Evolutionary conservation across 164 flowering plant species (phyloP).

Genomic region (Aristolochia fimbriata): DNA sequence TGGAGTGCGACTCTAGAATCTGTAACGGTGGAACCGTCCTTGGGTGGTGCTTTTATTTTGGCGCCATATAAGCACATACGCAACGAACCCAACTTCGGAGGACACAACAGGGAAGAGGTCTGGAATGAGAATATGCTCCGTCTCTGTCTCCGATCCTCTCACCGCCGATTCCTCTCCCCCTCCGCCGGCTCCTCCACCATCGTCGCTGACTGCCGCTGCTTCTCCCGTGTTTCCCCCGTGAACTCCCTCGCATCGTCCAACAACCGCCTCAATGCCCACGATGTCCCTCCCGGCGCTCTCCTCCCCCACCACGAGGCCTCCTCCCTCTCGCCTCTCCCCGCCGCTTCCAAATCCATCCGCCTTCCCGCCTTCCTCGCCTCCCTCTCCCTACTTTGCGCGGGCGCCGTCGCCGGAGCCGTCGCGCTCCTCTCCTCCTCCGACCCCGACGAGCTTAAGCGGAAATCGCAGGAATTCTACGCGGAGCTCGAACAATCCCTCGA

Average conservation of each 20-base stretch:
- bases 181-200: too few relatives aligned
- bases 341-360: constrained; percentile 25
- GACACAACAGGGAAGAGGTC: too few relatives aligned
- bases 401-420: constrained; percentile 2
- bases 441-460: constrained; percentile 3
- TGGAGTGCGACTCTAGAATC: too few relatives aligned
- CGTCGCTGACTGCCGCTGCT: neutral
- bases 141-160: neutral
- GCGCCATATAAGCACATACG: too few relatives aligned
- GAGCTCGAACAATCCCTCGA: constrained; percentile 30
- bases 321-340: constrained; percentile 9
- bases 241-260: constrained; percentile 5
- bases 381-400: constrained; percentile 8
- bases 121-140: too few relatives aligned
- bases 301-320: constrained; percentile 15
- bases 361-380: constrained; percentile 26
- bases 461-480: constrained; percentile 13
- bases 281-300: constrained; percentile 17
- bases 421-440: neutral
- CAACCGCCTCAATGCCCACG: constrained; percentile 9
- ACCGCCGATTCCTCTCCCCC: neutral
- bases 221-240: constrained; percentile 7
- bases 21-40: too few relatives aligned
- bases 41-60: too few relatives aligned
- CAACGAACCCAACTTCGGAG: too few relatives aligned